Conservation (phyloP, 768 basidiomycete genomes). For the Vararia minispora region DNA sequence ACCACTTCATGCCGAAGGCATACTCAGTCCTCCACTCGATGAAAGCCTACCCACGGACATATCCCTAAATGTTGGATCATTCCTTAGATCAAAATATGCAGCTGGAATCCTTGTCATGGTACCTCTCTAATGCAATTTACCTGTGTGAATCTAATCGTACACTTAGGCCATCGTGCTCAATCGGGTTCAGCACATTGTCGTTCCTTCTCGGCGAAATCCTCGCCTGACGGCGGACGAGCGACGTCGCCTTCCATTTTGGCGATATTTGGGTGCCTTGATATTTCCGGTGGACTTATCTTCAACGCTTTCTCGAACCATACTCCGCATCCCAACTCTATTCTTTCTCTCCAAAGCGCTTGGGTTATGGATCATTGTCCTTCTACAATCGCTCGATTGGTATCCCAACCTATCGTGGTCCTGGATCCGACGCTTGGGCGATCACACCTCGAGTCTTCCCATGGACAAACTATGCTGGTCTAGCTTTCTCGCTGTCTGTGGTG, state of each 20-base stretch:
- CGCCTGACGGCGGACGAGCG: slow-evolving; percentile 11
- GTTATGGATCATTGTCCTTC: slow-evolving; percentile 45
- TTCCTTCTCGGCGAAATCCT: slow-evolving; percentile 44
- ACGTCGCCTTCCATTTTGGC: slow-evolving; percentile 14
- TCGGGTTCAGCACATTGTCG: slow-evolving; percentile 68
- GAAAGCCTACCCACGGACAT: no score
- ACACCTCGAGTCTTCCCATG: slow-evolving; percentile 43
- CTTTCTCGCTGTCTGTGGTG: slow-evolving; percentile 55
- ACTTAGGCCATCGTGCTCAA: slow-evolving; percentile 67
- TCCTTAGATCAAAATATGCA: slow-evolving; percentile 67
- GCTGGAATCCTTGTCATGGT: slow-evolving; percentile 59
- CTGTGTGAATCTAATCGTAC: not conserved
- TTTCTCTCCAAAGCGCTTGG: slow-evolving; percentile 44
- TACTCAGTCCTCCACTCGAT: no score
- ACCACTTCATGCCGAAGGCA: no score
- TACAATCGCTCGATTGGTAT: slow-evolving; percentile 41
- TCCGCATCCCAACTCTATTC: slow-evolving; percentile 58
- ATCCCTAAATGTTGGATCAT: slow-evolving; percentile 58
- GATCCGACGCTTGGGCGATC: slow-evolving; percentile 28
- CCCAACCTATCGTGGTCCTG: slow-evolving; percentile 23
- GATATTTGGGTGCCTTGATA: slow-evolving; percentile 25
- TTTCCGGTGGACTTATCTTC: slow-evolving; percentile 57
- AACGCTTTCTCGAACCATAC: slow-evolving; percentile 41
- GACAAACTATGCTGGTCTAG: slow-evolving; percentile 62
- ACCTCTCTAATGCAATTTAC: slow-evolving; percentile 10